These are phyloP conservation scores for Yarrowia sp. DNA, from an alignment of 805 yeast species.

Conservation along the genomic window DNA sequence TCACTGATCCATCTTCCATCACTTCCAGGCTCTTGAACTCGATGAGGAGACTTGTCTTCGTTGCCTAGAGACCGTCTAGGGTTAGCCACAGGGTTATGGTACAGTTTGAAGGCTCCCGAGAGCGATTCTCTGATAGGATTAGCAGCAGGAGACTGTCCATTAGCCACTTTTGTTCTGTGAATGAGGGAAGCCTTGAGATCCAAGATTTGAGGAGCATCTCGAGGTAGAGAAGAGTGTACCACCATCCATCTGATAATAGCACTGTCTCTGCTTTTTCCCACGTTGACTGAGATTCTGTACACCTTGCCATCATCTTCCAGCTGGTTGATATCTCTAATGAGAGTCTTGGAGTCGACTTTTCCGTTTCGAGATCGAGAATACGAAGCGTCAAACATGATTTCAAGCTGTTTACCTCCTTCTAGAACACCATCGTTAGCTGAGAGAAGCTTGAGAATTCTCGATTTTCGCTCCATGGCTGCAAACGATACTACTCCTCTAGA, in stretches of 20 bases:
- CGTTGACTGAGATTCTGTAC: slow-evolving; percentile 34
- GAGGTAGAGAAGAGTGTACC: slow-evolving; percentile 34
- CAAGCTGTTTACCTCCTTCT: slow-evolving; percentile 45
- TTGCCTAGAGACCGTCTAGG: slow-evolving; percentile 14
- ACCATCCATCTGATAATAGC: slow-evolving; percentile 35
- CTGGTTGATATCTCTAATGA: slow-evolving; percentile 45
- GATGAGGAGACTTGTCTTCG: slow-evolving; percentile 15
- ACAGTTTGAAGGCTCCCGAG: slow-evolving; percentile 21
- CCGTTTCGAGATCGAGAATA: slow-evolving; percentile 40
- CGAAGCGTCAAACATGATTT: slow-evolving; percentile 43
- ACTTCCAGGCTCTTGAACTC: slow-evolving; percentile 8
- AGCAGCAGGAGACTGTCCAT: neutral
- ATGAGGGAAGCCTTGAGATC: neutral
- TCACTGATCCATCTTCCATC: slow-evolving; percentile 18
- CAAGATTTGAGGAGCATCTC: slow-evolving; percentile 24
- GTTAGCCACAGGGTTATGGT: slow-evolving; percentile 23
- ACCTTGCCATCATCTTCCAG: slow-evolving; percentile 41
- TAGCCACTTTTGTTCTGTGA: neutral
- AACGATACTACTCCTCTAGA: slow-evolving; percentile 40
- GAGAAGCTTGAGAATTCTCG: slow-evolving; percentile 46
- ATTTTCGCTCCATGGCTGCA: slow-evolving; percentile 46
- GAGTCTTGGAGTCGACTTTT: slow-evolving; percentile 55
- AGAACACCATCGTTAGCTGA: slow-evolving; percentile 48
- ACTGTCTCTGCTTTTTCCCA: slow-evolving; percentile 31
- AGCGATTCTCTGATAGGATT: neutral